These are phyloP conservation scores for Jackrogersella multiformis DNA, from an alignment of 495 filamentous ascomycete genomes.

Conservation along the genomic window DNA sequence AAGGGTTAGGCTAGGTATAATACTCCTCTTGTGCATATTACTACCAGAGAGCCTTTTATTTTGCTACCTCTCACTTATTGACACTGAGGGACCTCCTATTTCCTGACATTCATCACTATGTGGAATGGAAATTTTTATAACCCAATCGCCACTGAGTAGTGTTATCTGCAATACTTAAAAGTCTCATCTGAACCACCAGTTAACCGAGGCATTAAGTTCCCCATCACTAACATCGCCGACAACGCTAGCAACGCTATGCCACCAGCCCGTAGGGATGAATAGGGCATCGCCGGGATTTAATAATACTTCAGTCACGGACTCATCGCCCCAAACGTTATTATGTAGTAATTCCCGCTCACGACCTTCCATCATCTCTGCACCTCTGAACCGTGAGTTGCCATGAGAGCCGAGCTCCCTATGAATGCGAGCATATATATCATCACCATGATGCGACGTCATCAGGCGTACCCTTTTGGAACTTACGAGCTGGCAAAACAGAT, in stretches of 20 bases:
- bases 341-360: slow-evolving; percentile 71
- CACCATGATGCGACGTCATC: slow-evolving; percentile 68
- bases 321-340: slow-evolving; percentile 71
- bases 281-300: slow-evolving; percentile 74
- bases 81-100: no score
- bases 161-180: not conserved
- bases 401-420: slow-evolving; percentile 57
- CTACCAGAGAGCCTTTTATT: no score
- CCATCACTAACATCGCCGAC: slow-evolving; percentile 46
- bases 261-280: slow-evolving; percentile 94
- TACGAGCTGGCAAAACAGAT: slow-evolving; percentile 86
- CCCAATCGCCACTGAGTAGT: no score
- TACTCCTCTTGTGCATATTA: no score
- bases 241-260: slow-evolving; percentile 91
- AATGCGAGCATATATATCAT: slow-evolving; percentile 66
- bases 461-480: slow-evolving; percentile 79
- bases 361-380: slow-evolving; percentile 94
- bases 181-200: slow-evolving; percentile 85
- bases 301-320: slow-evolving; percentile 56
- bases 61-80: no score
- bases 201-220: slow-evolving; percentile 65
- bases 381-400: slow-evolving; percentile 68
- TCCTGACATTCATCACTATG: no score
- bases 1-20: no score
- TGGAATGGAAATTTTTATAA: no score